Conservation (phyloP, 257 asterid species). For the Petrea volubilis region DNA sequence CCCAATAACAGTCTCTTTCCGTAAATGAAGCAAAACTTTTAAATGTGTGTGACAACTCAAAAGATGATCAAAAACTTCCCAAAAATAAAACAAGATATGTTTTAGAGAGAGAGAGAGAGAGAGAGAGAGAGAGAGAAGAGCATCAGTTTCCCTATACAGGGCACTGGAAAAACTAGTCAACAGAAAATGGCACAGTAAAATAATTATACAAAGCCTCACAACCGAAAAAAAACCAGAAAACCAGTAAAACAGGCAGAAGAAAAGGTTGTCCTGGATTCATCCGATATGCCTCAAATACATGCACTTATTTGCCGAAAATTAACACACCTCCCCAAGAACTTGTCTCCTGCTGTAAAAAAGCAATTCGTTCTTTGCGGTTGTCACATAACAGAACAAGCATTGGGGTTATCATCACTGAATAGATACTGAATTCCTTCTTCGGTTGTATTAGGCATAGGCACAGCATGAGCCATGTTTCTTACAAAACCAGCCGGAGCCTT, state of each 20-base stretch:
- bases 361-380: neutral
- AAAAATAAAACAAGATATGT: too few relatives aligned
- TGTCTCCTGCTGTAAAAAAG: neutral
- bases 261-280: neutral
- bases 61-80: neutral
- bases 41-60: neutral
- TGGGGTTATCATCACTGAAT: conserved; percentile 86
- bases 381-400: conserved; percentile 84
- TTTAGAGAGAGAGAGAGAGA: neutral
- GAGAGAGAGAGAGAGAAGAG: neutral
- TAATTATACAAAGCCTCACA: neutral
- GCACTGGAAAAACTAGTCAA: neutral
- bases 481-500: conserved; percentile 86
- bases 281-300: neutral
- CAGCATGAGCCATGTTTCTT: conserved; percentile 46
- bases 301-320: neutral
- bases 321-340: too few relatives aligned
- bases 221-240: neutral
- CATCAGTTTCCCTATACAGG: neutral
- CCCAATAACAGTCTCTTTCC: neutral
- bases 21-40: neutral
- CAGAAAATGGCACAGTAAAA: neutral
- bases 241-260: neutral
- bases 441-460: conserved; percentile 45
- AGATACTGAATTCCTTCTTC: conserved; percentile 60